Conservation (phyloP, 2,329 filamentous ascomycete genomes). For the Penicillium sclerotiorum region DNA sequence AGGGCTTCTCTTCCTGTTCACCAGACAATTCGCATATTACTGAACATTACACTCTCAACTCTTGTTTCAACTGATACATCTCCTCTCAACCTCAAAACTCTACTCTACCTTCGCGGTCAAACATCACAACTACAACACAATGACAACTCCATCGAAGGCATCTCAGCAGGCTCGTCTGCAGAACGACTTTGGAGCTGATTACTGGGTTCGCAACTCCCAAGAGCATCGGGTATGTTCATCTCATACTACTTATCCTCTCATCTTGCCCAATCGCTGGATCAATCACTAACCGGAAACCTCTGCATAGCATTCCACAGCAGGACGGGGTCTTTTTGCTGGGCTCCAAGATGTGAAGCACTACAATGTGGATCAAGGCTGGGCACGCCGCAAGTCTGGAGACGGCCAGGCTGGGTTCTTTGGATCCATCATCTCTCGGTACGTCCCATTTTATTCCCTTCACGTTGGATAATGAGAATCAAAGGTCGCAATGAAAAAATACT, state of each 20-base stretch:
- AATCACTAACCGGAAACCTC: too few relatives aligned
- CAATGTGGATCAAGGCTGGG: slow-evolving; percentile 42
- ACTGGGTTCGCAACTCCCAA: slow-evolving; percentile 35
- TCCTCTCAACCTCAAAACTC: background rate
- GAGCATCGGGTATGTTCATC: slow-evolving; percentile 26
- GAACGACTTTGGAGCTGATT: slow-evolving; percentile 40
- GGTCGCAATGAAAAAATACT: background rate
- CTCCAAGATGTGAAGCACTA: slow-evolving; percentile 43
- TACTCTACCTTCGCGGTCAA: background rate
- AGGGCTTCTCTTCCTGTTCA: background rate
- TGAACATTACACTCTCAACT: background rate
- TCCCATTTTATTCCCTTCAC: background rate
- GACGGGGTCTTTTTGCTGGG: slow-evolving; percentile 42
- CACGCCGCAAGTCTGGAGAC: slow-evolving; percentile 28
- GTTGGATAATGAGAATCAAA: too few relatives aligned
- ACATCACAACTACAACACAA: slow-evolving; percentile 3
- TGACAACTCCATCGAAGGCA: slow-evolving; percentile 11
- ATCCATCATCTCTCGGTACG: slow-evolving; percentile 28
- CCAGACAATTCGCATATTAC: background rate
- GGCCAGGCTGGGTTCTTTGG: slow-evolving; percentile 17
- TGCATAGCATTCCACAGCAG: slow-evolving; percentile 33
- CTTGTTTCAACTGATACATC: background rate
- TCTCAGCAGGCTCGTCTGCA: slow-evolving; percentile 26
- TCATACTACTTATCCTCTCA: background rate
- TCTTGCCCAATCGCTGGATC: background rate